Conservation (phyloP, 2,329 filamentous ascomycete species). For the Alternaria infectoria region DNA sequence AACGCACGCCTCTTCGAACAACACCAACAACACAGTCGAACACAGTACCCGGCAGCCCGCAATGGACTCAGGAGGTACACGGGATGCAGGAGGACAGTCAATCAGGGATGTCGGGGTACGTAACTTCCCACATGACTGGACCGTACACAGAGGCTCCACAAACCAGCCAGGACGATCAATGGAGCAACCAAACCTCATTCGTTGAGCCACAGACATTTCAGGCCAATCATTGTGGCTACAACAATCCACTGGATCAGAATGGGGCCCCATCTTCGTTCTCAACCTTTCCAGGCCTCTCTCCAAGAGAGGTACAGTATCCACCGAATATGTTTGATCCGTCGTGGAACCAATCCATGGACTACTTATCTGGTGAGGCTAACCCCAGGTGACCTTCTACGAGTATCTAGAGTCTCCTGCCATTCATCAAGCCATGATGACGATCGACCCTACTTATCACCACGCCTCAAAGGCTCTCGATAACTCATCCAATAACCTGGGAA, state of each 20-base stretch:
- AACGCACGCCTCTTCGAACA: neutral
- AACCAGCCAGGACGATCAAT: neutral
- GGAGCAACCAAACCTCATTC: neutral
- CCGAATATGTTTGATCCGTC: neutral
- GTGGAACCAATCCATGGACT: neutral
- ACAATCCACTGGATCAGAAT: neutral
- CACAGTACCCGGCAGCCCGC: neutral
- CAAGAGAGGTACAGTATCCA: neutral
- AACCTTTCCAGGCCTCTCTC: neutral
- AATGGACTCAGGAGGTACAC: neutral
- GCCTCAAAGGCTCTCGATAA: neutral
- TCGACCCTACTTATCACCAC: neutral
- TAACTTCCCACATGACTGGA: neutral
- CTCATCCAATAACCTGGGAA: neutral
- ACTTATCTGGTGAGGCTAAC: neutral
- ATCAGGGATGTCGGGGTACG: constrained; percentile 1
- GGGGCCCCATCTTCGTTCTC: neutral
- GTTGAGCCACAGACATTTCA: neutral
- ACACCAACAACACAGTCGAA: neutral
- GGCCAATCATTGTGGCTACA: neutral
- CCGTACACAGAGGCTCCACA: neutral
- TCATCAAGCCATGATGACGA: neutral
- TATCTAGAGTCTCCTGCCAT: neutral
- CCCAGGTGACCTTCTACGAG: neutral
- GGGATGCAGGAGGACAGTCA: neutral